Evolutionary conservation across 306 rosid genomes (phyloP), one percentile per base, ranked within the genome.

Genomic region (Sophora flavescens): DNA sequence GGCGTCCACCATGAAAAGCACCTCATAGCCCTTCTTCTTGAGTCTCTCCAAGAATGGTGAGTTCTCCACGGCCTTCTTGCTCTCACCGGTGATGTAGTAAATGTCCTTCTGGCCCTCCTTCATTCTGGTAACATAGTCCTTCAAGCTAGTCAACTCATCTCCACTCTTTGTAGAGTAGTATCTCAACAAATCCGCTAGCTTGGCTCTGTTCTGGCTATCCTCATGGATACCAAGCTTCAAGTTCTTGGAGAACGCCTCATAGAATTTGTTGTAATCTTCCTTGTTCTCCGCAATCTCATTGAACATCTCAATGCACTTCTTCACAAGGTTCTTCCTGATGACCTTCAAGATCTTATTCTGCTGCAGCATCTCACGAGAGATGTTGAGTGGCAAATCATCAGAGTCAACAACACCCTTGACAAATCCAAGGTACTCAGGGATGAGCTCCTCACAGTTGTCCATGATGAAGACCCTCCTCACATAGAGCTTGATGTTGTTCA

Each of bases 251-350:
- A 89, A 89, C 5, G 91, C 48, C 9, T 89, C 93, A 22, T 89
- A 89, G 70, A 89, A 89, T 64, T 85, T 89, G 30, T 72, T 36
- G 63, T 83, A 87, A 1, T 89, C 89, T 28, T 87, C 93, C 17
- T 84, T 87, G 63, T 89, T 89, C 85, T 89, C 91, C 0, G 93
- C 84, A 5, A 89, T 89, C 71, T 89, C 88, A n/a, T 79, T 84
- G 82, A 89, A 86, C 88, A 89, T 86, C 81, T 89, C 93, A 41
- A 89, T 84, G 79, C 93, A 89, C 54, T 89, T 89, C 84, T 89
- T 89, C 50, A 83, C 93, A 6, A 89, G 72, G 65, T 85, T 89
- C 84, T 89, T 89, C 77, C 89, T 82, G 7, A 89, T 89, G 78
- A 86, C 93, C 82, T 89, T 89, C 82, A 89, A 5, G 26, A 89